Evolutionary conservation across 2,329 filamentous ascomycete species (phyloP).

Genomic region (Didymella glomerata): DNA sequence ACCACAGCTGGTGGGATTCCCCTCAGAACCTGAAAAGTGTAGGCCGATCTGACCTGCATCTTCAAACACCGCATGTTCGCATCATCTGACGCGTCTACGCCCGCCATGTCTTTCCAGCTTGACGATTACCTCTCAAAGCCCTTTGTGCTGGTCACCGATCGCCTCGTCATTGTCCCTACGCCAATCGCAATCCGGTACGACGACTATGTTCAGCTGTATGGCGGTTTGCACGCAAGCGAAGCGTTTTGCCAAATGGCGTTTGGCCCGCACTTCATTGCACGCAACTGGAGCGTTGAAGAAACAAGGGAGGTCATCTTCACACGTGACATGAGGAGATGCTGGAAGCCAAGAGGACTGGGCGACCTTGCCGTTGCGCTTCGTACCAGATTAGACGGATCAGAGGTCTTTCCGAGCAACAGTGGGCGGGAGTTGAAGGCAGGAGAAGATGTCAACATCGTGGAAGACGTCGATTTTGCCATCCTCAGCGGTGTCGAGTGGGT

Average conservation of each 20-base stretch:
- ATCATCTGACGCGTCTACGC: not conserved
- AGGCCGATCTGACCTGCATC: not conserved
- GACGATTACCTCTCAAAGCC: slow-evolving; percentile 13
- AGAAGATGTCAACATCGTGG: not conserved
- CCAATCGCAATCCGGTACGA: slow-evolving; percentile 15
- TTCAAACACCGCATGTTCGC: not conserved
- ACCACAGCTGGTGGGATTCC: not conserved
- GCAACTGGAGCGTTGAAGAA: slow-evolving; percentile 19
- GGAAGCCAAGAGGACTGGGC: slow-evolving; percentile 24
- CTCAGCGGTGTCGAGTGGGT: slow-evolving; percentile 19
- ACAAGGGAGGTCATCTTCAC: slow-evolving; percentile 21
- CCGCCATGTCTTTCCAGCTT: slow-evolving; percentile 9
- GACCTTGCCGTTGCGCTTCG: slow-evolving; percentile 28
- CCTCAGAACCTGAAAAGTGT: not conserved
- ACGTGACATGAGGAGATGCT: slow-evolving; percentile 25
- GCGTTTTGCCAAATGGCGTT: slow-evolving; percentile 26
- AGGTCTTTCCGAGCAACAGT: not conserved
- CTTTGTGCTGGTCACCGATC: slow-evolving; percentile 18
- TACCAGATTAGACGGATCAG: not conserved
- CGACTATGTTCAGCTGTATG: slow-evolving; percentile 19
- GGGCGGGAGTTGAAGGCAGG: slow-evolving; percentile 5
- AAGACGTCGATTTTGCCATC: not conserved
- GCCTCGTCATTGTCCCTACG: slow-evolving; percentile 24
- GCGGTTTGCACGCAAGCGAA: slow-evolving; percentile 20
- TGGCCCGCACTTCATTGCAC: slow-evolving; percentile 17